Percentiles rank a stretch among this genome's conserved stretches.
Evolutionary conservation across 495 filamentous ascomycete genomes (phyloP).

Genomic region (Neurospora sp.): DNA sequence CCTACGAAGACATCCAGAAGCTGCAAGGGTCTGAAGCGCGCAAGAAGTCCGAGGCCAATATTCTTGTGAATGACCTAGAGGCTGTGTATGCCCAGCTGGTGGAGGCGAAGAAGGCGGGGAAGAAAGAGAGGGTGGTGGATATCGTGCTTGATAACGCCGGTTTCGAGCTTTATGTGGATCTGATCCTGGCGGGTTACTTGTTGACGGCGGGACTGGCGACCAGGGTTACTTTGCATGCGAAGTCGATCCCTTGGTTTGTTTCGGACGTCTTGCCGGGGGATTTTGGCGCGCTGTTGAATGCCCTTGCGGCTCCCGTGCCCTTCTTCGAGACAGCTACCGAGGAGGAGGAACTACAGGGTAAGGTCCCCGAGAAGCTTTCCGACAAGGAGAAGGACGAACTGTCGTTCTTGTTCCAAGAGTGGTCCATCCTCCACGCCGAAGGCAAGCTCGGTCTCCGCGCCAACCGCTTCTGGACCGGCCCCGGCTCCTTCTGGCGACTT

Average conservation of each 20-base stretch:
- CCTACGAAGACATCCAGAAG: slow-evolving; percentile 94
- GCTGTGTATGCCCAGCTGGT: slow-evolving; percentile 61
- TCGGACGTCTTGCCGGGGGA: slow-evolving; percentile 84
- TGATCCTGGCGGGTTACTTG: slow-evolving; percentile 83
- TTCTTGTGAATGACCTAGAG: slow-evolving; percentile 73
- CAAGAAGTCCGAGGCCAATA: slow-evolving; percentile 76
- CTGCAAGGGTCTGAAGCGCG: slow-evolving; percentile 81
- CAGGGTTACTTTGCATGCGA: slow-evolving; percentile 80
- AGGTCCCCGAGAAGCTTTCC: slow-evolving; percentile 45
- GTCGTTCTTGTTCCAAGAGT: slow-evolving; percentile 67
- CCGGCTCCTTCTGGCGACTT: slow-evolving; percentile 78
- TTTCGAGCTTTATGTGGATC: slow-evolving; percentile 91
- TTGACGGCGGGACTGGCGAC: slow-evolving; percentile 75
- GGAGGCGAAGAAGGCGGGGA: slow-evolving; percentile 50
- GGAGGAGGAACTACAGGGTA: slow-evolving; percentile 47
- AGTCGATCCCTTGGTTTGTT: slow-evolving; percentile 94
- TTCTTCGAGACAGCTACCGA: slow-evolving; percentile 70
- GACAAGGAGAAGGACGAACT: slow-evolving; percentile 60
- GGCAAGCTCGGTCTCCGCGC: slow-evolving; percentile 71
- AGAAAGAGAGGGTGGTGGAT: slow-evolving; percentile 59
- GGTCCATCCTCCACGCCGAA: slow-evolving; percentile 68
- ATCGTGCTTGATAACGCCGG: slow-evolving; percentile 95
- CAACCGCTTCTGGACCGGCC: slow-evolving; percentile 83
- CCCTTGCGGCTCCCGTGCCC: slow-evolving; percentile 57
- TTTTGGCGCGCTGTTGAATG: slow-evolving; percentile 67